Evolutionary conservation across 2,329 filamentous ascomycete genomes (phyloP), one percentile per base, ranked within the genome.

Genomic region (Botrytis fabae): DNA sequence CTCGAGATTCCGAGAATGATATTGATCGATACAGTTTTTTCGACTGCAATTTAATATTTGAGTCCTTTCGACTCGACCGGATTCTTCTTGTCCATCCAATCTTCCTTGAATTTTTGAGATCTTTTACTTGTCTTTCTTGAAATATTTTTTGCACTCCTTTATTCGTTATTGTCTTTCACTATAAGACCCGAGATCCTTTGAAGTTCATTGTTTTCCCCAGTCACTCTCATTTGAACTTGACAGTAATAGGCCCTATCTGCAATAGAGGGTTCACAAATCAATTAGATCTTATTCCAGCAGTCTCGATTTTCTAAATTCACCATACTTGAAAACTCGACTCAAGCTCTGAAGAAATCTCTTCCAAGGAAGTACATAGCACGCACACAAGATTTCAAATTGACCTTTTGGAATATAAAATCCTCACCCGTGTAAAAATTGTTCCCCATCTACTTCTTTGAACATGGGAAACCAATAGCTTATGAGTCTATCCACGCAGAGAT

Each of bases 401-500:
- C 12, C n/a, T 5, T 7, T 54, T 54, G 12, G 6, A 16, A n/a
- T 0, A 5, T 7, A 7, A 16, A n/a, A 16, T 16, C 2, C 48
- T 54, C 48, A n/a, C 16, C 10, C 0, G 5, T 51, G 48, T 16
- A 51, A 25, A n/a, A n/a, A 6, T 2, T n/a, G 25, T 14, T n/a
- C 9, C 4, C 5, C 10, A 14, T n/a, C 1, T 14, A 14, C 48
- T 51, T n/a, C 4, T n/a, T 2, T 6, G 6, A 6, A 14, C 4
- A n/a, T 25, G 14, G 4, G 0, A 44, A n/a, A 25, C 25, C 4
- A 51, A n/a, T n/a, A 14, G 4, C n/a, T 51, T n/a, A 2, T n/a
- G 2, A 54, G 25, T 16, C 0, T n/a, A n/a, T 1, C 1, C 2
- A n/a, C 12, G 12, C 0, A 16, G 48, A 51, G 48, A 1, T n/a